phyloP scores from a whole-genome alignment of 2,329 filamentous ascomycete genomes.

The Cyphellophora europaea region DNA sequence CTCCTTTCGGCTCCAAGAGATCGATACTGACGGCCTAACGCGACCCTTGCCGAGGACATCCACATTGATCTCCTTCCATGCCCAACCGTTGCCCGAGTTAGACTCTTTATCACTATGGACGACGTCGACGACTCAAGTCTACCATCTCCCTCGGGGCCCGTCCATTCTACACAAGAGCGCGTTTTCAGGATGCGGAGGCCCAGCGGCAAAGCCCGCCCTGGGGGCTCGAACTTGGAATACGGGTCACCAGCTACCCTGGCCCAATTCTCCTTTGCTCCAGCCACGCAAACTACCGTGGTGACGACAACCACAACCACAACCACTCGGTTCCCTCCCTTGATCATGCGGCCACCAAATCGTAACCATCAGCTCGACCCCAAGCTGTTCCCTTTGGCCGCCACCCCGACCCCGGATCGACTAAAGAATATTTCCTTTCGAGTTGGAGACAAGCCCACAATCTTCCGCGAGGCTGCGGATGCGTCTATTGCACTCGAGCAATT shows the following conservation, averaged over 20 bases:
- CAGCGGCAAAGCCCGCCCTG: not conserved
- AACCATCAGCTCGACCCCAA: constrained; percentile 70
- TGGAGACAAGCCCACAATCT: constrained; percentile 51
- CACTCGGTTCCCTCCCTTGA: constrained; percentile 70
- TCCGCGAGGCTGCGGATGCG: constrained; percentile 53
- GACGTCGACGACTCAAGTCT: not conserved
- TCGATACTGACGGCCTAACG: no score
- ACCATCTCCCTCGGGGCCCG: not conserved
- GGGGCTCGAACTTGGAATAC: not conserved
- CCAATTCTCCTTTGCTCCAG: constrained; percentile 53
- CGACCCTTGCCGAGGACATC: not conserved
- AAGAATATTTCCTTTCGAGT: constrained; percentile 68
- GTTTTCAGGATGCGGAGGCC: not conserved
- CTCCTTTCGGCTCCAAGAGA: no score
- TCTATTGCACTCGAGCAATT: constrained; percentile 38
- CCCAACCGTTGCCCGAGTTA: not conserved
- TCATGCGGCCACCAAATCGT: constrained; percentile 63
- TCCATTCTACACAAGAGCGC: not conserved
- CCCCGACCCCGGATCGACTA: constrained; percentile 71
- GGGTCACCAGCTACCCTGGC: constrained; percentile 29
- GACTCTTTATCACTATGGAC: not conserved
- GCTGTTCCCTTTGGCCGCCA: constrained; percentile 77
- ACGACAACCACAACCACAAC: constrained; percentile 89
- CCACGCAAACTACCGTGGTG: constrained; percentile 58
- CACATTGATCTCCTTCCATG: not conserved